These are phyloP conservation scores for Trichaptum fuscoviolaceum DNA, from an alignment of 768 basidiomycete genomes.

Conservation along the genomic window DNA sequence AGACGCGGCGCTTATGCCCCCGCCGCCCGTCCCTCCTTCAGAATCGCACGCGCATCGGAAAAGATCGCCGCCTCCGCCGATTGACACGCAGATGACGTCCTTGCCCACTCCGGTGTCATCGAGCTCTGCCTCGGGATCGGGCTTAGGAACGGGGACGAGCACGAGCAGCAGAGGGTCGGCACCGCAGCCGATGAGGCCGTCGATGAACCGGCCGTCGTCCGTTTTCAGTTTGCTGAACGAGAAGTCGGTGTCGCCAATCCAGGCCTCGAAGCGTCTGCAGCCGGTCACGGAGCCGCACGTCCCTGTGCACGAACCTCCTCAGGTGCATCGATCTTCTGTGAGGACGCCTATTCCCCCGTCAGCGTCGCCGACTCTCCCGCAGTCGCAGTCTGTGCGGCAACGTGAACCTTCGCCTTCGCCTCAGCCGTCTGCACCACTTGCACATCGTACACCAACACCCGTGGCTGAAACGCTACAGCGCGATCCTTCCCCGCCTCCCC, in stretches of 20 bases:
- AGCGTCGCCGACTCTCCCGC: not conserved
- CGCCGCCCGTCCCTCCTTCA: constrained; percentile 28
- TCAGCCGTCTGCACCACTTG: too few species aligned
- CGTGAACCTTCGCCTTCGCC: too few species aligned
- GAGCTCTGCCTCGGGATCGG: not conserved
- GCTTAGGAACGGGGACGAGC: not conserved
- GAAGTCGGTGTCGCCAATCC: not conserved
- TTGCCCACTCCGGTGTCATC: not conserved
- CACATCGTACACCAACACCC: not conserved
- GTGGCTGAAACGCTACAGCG: not conserved
- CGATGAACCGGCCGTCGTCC: not conserved
- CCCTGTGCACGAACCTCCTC: too few species aligned
- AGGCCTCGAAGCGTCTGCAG: not conserved
- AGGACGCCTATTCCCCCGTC: not conserved
- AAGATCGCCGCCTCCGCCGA: not conserved
- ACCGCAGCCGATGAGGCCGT: too few species aligned
- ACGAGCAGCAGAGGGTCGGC: not conserved
- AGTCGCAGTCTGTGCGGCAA: too few species aligned
- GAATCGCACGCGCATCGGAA: not conserved
- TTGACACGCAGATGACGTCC: not conserved
- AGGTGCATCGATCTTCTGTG: not conserved
- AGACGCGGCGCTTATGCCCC: constrained; percentile 43
- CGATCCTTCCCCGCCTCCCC: not conserved
- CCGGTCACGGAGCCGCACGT: not conserved
- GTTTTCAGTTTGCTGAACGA: not conserved